Conservation (phyloP, 768 basidiomycete genomes). For the Mycena capillaripes region DNA sequence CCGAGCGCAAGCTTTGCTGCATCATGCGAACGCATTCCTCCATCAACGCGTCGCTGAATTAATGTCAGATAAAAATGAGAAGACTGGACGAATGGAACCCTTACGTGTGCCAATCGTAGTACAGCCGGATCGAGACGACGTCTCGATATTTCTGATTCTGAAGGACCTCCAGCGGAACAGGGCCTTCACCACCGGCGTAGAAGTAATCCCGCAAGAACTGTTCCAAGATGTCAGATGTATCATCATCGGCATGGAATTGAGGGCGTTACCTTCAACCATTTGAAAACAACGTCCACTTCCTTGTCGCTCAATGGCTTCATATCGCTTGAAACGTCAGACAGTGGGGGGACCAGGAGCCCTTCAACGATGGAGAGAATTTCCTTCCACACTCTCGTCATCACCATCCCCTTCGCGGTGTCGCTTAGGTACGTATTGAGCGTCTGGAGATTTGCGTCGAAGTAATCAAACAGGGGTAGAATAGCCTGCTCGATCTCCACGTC, state of each 20-base stretch:
- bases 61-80: conserved; percentile 28
- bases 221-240: not conserved
- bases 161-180: conserved; percentile 85
- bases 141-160: conserved; percentile 98
- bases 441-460: conserved; percentile 94
- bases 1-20: conserved; percentile 85
- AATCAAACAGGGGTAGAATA: conserved; percentile 93
- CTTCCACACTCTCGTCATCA: conserved; percentile 96
- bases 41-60: conserved; percentile 81
- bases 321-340: conserved; percentile 87
- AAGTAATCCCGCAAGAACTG: conserved; percentile 97
- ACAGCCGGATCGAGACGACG: conserved; percentile 88
- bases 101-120: conserved; percentile 96
- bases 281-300: conserved; percentile 98
- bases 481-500: conserved; percentile 96
- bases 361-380: conserved; percentile 92
- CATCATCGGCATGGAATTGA: not conserved
- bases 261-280: conserved; percentile 89
- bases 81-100: conserved; percentile 41
- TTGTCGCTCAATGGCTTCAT: conserved; percentile 95
- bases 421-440: conserved; percentile 92
- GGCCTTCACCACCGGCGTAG: conserved; percentile 93
- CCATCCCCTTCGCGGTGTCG: conserved; percentile 88
- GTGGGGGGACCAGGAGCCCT: conserved; percentile 88
- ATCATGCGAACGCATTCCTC: conserved; percentile 97